Base-by-base conservation (phyloP, 1,284 basidiomycete genomes). In the Ceratobasidium sp. region DNA sequence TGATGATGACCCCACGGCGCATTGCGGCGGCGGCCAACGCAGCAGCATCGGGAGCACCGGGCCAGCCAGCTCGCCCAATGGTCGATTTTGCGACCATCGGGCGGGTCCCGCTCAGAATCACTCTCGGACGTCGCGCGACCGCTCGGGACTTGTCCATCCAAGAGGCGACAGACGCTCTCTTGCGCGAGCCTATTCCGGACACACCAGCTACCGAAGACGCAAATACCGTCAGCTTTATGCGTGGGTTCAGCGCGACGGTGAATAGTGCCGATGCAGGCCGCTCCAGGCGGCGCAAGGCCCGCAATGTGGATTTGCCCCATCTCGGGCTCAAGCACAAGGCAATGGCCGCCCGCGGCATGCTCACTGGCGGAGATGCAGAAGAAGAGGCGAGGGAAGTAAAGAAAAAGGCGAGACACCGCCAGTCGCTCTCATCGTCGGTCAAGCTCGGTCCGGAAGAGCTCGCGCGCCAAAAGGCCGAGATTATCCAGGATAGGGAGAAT, bases 221-320 rank as follows among this genome's bases (percentile, higher is more conserved):
- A 9, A 53, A 30, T 36, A 21, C 50, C 34, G 89, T 93, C 67
- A 90, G 90, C 77, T 83, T 97, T 32, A 83, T 96, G 48, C 87
- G 90, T 52, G 95, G 95, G 0, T 97, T 97, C 81, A 91, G 92
- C 76, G 95, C 95, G 34, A 97, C 95, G 1, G 92, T 96, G 61
- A 95, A 95, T 9, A 93, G 90, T 77, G 88, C 94, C 34, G 91
- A 94, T 77, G 85, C 89, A 77, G 86, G 92, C 67, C 89, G 92
- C 73, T 84, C 87, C 21, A 84, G 94, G 73, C 82, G 95, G 72
- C 81, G 94, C 69, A 89, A 92, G 79, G 87, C 92, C 78, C 85
- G 95, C 72, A 93, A 92, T 77, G 86, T 96, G 14, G 92, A 94
- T 0, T 86, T 89, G 4, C 91, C 90, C 30, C 85, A 85, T 77